Evolutionary conservation across 306 rosid genomes (phyloP), one percentile per base, ranked within the genome.

Genomic region (Herpetospermum pedunculosum): DNA sequence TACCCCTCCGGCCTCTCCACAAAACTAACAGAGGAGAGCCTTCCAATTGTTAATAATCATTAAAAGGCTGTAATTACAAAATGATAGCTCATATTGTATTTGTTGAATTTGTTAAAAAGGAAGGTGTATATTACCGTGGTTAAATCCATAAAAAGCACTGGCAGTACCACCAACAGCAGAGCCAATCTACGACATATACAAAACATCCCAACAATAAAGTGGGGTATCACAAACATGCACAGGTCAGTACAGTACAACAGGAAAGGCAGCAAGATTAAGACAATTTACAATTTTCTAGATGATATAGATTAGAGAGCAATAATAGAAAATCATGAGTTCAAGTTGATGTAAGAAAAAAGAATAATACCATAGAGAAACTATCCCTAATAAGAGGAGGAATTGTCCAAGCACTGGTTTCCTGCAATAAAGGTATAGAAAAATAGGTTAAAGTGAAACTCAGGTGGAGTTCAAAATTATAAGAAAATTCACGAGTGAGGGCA

Each of bases 121-220:
- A 6, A 5, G 28, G 21, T 48, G 54, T 1, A 64, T 48, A 26
- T 58, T 82, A 93, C 98, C 97, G 49, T 84, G 86, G 83, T 93
- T 90, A 83, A 93, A 93, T 83, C 98, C 94, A 85, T 90, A 93
- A 76, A 93, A 93, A 40, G 95, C 97, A 90, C 97, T 90, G 57
- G 93, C 59, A 12, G 84, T 93, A 59, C 98, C 98, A 65, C 98
- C 98, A 78, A 90, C 88, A 12, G 92, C 98, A 77, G 98, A 93
- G 63, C 98, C 94, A 85, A 93, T 93, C 98, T 93, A 40, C 11
- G 4, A 40, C 50, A 38, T 4, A 0, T 65, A 19, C 1, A 40
- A 10, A 65, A 38, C 72, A 37, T 65, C n/a, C n/a, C 50, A 65
- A 19, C 50, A 59, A 59, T 16, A 59, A 30, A 15, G 18, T 16